phyloP scores from a whole-genome alignment of 371 early-diverging fungal genomes.

The Mucor circinelloides region DNA sequence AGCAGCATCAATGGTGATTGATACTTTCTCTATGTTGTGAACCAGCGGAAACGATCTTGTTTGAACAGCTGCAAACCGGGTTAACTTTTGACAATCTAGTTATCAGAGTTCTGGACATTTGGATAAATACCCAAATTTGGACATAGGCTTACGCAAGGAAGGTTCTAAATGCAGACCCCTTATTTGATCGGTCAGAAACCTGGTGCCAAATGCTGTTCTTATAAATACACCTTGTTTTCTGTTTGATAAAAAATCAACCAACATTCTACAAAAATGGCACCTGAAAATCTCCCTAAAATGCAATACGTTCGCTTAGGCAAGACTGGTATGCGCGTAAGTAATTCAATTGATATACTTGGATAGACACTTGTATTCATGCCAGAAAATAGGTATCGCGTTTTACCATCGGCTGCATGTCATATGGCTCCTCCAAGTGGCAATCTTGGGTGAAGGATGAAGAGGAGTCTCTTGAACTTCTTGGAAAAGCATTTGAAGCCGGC shows the following conservation, averaged over 20 bases:
- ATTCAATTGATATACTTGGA: not conserved
- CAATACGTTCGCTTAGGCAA: constrained; percentile 18
- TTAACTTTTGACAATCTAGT: not conserved
- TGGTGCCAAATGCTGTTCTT: not conserved
- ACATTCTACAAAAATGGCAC: not conserved
- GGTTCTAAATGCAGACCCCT: not conserved
- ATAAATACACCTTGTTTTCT: not conserved
- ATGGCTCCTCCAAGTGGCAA: constrained; percentile 22
- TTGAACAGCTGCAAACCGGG: no score
- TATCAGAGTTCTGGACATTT: not conserved
- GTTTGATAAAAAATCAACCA: not conserved
- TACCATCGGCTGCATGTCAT: constrained; percentile 40
- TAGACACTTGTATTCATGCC: not conserved
- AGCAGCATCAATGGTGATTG: no score
- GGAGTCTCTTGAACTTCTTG: constrained; percentile 38
- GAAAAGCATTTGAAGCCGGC: constrained; percentile 45
- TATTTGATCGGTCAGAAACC: no score
- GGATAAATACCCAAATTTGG: not conserved
- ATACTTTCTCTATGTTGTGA: no score
- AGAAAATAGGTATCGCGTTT: constrained; percentile 1
- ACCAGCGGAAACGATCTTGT: no score
- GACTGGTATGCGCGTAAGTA: constrained; percentile 16
- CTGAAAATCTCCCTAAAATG: constrained; percentile 1
- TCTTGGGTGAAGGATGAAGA: constrained; percentile 33
- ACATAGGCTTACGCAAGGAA: not conserved